phyloP scores from a whole-genome alignment of 495 filamentous ascomycete species.

The Aspergillus olivimuriae region DNA sequence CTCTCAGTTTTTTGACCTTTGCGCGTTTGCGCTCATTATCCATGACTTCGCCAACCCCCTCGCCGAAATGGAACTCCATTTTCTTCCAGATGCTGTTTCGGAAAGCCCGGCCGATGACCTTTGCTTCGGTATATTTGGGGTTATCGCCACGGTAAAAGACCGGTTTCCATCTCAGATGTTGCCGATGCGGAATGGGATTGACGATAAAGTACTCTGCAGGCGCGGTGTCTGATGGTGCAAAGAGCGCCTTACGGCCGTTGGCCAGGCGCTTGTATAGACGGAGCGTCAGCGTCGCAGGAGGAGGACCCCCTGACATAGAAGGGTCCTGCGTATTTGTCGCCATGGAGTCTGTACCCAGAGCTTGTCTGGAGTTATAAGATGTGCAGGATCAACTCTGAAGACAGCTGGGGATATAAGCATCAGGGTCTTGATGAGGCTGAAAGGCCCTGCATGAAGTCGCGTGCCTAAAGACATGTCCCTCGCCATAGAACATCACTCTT shows the following conservation, averaged over 20 bases:
- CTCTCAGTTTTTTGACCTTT: background rate
- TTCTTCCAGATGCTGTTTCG: constrained; percentile 4
- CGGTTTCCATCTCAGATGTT: constrained; percentile 4
- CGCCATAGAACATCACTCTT: too few species aligned
- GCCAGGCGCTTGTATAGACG: constrained; percentile 5
- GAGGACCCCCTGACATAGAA: too few species aligned
- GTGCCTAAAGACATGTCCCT: too few species aligned
- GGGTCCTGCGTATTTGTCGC: too few species aligned
- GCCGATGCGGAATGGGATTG: constrained; percentile 5
- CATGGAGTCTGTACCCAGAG: too few species aligned
- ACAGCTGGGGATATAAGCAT: too few species aligned
- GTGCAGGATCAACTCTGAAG: too few species aligned
- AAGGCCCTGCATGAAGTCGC: too few species aligned
- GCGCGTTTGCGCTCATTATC: constrained; percentile 2
- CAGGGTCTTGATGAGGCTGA: too few species aligned
- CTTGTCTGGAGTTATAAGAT: too few species aligned
- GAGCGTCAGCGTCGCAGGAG: too few species aligned
- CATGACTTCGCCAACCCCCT: constrained; percentile 6
- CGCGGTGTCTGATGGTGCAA: constrained; percentile 1
- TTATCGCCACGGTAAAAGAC: constrained; percentile 10
- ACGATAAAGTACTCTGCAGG: constrained; percentile 7
- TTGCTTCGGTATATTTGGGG: constrained; percentile 6
- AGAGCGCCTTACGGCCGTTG: constrained; percentile 7
- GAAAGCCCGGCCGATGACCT: constrained; percentile 3
- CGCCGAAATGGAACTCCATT: constrained; percentile 3